A percentile compares a stretch with the other conserved stretches of the same genome.
Conservation (phyloP, 73 alveolate species). For the Uronychia setigera region DNA sequence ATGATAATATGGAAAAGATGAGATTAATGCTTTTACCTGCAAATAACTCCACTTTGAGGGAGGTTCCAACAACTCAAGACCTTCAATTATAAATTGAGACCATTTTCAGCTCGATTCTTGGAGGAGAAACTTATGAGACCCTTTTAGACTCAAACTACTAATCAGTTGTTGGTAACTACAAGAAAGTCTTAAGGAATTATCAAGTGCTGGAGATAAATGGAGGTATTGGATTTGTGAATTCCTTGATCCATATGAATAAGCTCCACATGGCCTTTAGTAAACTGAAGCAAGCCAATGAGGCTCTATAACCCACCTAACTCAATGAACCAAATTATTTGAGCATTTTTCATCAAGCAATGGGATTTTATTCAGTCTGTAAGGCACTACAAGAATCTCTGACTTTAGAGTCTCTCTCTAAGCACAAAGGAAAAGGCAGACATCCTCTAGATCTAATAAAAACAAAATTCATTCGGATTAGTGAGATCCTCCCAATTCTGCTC, state of each 20-base stretch:
- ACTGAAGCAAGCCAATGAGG: not conserved
- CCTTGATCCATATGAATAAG: not conserved
- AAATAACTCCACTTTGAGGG: not conserved
- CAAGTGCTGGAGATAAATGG: not conserved
- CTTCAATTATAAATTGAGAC: not conserved
- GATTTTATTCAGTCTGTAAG: not conserved
- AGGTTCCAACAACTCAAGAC: not conserved
- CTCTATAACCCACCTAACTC: not conserved
- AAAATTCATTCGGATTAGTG: not conserved
- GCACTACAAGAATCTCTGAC: not conserved
- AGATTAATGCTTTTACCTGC: not conserved
- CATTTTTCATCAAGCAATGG: not conserved
- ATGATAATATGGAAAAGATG: conserved; percentile 28
- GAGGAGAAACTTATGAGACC: not conserved
- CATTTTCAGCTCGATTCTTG: not conserved
- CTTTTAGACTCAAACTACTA: not conserved
- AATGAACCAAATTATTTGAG: not conserved
- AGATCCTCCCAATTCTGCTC: not conserved
- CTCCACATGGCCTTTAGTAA: not conserved
- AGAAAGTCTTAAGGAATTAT: not conserved
- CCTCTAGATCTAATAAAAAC: not conserved
- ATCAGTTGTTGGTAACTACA: not conserved
- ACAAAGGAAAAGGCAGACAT: not conserved
- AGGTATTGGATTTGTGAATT: not conserved
- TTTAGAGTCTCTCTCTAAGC: not conserved